A percentile compares a stretch with the other conserved stretches of the same genome.
Conservation (phyloP, 2,329 filamentous ascomycete genomes). For the Fragosphaeria purpurea region DNA sequence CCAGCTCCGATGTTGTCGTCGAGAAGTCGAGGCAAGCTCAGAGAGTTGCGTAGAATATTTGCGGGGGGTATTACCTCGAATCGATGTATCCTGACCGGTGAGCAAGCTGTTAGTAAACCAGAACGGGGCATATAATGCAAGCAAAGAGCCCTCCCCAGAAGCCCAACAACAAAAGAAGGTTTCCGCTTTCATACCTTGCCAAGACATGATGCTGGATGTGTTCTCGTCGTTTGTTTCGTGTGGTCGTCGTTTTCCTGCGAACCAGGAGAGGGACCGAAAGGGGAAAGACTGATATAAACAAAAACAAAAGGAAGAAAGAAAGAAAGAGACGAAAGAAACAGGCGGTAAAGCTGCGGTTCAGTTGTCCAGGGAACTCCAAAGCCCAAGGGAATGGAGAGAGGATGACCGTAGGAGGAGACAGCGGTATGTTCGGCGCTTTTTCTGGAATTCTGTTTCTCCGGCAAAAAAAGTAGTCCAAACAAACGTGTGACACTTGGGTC, state of each 20-base stretch:
- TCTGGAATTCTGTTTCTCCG: too few species aligned
- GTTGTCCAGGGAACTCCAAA: background rate
- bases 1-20: background rate
- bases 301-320: background rate
- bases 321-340: background rate
- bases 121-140: background rate
- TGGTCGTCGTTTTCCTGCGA: background rate
- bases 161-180: background rate
- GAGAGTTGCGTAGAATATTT: background rate
- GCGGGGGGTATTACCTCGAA: slow-evolving; percentile 9
- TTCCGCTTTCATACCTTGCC: slow-evolving; percentile 10
- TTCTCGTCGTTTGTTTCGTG: background rate
- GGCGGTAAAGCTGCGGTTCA: background rate
- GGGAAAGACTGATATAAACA: background rate
- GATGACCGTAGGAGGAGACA: slow-evolving; percentile 1
- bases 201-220: slow-evolving; percentile 11
- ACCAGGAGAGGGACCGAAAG: background rate
- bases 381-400: background rate
- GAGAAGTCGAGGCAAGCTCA: too few species aligned
- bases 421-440: too few species aligned
- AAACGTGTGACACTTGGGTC: slow-evolving; percentile 7
- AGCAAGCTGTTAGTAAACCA: background rate
- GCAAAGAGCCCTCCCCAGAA: background rate
- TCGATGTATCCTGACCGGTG: slow-evolving; percentile 9
- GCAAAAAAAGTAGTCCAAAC: background rate